Evolutionary conservation across 2,329 filamentous ascomycete species (phyloP), one percentile per base, ranked within the genome.

Genomic region (Emmonsiellopsis sp.): DNA sequence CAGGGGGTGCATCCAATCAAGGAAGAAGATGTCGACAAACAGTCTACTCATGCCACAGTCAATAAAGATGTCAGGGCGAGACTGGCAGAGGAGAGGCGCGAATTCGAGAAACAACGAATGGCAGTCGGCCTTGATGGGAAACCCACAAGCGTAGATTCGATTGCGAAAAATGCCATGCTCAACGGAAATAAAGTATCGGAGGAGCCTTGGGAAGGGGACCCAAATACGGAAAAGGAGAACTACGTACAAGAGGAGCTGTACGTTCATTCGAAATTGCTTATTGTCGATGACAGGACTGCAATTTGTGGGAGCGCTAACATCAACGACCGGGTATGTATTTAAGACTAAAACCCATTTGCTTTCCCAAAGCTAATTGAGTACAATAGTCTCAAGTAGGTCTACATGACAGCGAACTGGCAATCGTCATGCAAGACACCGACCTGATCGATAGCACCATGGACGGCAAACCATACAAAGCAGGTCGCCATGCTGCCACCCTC

Each of bases 241-340:
- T 94, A 92, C 76, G 85, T 97, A 55, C 92, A 96, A 66, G 92
- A 98, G 67, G 91, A 98, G 68, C 79, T 97, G 2, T 97, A 97
- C 67, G 85, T 97, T 47, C 93, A 98, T 68, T 86, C 83, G 32
- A 97, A 97, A 72, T 77, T 95, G 34, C 68, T 71, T 54, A 92
- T 95, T 55, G 87, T 84, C 40, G 89, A 95, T 63, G 89, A 95
- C 67, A 78, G 81, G 8, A 77, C 86, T 51, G 86, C 88, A 54
- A 90, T 95, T 58, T 91, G 87, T 66, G 88, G 89, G 56, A 88
- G 79, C 51, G 81, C 82, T 31, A 85, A 86, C 61, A 73, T 86
- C 61, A 85, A 86, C 61, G 83, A 84, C 60, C 75, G 81, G 53
- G 74, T 75, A 67, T 63, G 14, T 40, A 14, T n/a, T n/a, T n/a